Conservation (phyloP, 306 rosid genomes). For the Cyclanthera cordifolia region DNA sequence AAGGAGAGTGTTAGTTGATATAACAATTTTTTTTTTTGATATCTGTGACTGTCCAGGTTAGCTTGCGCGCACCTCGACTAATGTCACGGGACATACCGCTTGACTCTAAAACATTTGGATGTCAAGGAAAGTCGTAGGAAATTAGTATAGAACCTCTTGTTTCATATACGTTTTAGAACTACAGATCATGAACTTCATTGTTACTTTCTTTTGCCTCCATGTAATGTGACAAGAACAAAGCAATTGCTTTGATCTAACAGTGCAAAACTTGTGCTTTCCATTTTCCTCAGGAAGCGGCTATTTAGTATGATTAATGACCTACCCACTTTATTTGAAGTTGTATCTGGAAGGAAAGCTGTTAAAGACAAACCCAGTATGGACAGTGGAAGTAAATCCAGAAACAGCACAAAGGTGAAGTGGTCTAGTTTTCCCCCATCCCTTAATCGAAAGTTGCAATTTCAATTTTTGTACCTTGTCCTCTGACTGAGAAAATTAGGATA, state of each 20-base stretch:
- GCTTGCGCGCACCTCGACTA: no score
- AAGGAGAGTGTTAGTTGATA: no score
- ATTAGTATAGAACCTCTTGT: neutral
- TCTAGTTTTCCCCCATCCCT: neutral
- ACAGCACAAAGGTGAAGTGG: slow-evolving; percentile 35
- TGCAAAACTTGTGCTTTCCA: neutral
- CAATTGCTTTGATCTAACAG: neutral
- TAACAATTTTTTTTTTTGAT: no score
- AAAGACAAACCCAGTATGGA: slow-evolving; percentile 40
- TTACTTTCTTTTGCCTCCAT: neutral
- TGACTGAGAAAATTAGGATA: neutral
- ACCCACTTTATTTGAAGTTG: slow-evolving; percentile 51
- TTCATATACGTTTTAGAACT: neutral
- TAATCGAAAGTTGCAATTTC: neutral
- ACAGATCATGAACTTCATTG: neutral
- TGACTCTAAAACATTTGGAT: no score
- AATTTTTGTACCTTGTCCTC: neutral
- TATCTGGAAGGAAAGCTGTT: slow-evolving; percentile 37
- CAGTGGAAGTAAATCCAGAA: slow-evolving; percentile 45
- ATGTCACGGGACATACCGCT: no score
- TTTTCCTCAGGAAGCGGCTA: slow-evolving; percentile 38
- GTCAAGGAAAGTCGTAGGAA: no score
- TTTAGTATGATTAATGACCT: slow-evolving; percentile 46
- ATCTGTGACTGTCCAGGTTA: no score
- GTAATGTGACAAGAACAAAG: neutral